phyloP scores from a whole-genome alignment of 2,329 filamentous ascomycete species.

The Fonsecaea monophora region DNA sequence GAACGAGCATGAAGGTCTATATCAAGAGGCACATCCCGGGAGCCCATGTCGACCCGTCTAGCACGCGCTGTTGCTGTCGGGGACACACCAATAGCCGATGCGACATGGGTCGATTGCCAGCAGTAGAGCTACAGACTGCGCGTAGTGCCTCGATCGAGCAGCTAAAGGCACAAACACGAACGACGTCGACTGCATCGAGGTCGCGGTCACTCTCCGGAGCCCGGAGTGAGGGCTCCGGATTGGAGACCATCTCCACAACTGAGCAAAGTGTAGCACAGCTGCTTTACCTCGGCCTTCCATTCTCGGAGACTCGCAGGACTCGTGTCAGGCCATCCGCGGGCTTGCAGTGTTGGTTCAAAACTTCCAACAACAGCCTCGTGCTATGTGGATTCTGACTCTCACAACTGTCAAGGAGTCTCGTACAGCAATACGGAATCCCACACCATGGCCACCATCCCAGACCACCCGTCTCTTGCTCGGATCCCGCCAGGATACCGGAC shows the following conservation, averaged over 20 bases:
- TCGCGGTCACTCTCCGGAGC: neutral
- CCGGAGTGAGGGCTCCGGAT: neutral
- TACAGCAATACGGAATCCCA: conserved; percentile 3
- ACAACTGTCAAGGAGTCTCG: neutral
- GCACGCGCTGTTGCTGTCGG: neutral
- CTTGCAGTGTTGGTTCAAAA: conserved; percentile 1
- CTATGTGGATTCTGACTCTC: neutral
- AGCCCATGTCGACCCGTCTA: neutral
- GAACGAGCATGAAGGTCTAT: conserved; percentile 3
- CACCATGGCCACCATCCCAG: conserved; percentile 7
- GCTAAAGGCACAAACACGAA: neutral
- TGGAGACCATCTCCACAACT: conserved; percentile 2
- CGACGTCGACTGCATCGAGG: conserved; percentile 2
- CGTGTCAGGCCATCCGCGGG: neutral
- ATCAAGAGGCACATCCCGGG: conserved; percentile 1
- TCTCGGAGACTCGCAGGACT: neutral
- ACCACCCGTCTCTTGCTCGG: conserved; percentile 18
- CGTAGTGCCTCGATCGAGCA: neutral
- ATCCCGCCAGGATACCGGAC: conserved; percentile 10
- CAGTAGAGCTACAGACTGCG: neutral
- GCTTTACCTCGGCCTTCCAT: conserved; percentile 7
- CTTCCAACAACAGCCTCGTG: neutral
- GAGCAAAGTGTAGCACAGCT: too few relatives aligned
- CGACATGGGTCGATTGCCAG: neutral
- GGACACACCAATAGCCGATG: neutral